Evolutionary conservation across 83 land plant species (phyloP).

Genomic region (Picea mariana): DNA sequence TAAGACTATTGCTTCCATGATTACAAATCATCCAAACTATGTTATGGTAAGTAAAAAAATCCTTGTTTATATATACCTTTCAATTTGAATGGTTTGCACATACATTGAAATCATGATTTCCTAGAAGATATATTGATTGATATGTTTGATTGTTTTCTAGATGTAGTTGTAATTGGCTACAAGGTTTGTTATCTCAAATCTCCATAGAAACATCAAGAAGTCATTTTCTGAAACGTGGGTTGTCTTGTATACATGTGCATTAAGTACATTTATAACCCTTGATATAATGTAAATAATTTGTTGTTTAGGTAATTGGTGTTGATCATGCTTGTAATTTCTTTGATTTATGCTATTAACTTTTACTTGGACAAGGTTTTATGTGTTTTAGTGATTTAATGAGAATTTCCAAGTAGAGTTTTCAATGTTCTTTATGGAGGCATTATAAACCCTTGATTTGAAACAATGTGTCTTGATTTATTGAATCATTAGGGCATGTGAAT

Average conservation of each 20-base stretch:
- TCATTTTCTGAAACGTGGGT: conserved; percentile 89
- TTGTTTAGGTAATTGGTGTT: background rate
- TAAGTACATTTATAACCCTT: background rate
- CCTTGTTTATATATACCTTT: background rate
- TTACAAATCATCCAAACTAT: conserved; percentile 92
- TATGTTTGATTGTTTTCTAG: background rate
- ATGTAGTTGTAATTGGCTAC: conserved; percentile 64
- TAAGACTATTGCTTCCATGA: conserved; percentile 95
- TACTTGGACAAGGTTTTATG: no score
- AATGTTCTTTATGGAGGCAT: no score
- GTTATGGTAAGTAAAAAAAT: conserved; percentile 51
- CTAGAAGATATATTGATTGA: background rate
- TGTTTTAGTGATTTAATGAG: no score
- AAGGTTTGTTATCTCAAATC: conserved; percentile 86
- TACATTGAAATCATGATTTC: background rate
- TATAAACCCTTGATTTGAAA: no score
- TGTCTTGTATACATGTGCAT: background rate
- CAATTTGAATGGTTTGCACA: background rate
- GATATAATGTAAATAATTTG: background rate
- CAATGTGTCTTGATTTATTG: no score
- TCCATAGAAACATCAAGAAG: conserved; percentile 91
- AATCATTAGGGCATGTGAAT: no score
- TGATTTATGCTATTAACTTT: no score
- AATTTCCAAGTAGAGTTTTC: no score
- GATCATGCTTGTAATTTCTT: no score